Percentiles rank a stretch among this genome's conserved stretches.
These are phyloP conservation scores for Ascochyta clinopodiicola DNA, from an alignment of 2,329 filamentous ascomycete genomes.

Conservation along the genomic window DNA sequence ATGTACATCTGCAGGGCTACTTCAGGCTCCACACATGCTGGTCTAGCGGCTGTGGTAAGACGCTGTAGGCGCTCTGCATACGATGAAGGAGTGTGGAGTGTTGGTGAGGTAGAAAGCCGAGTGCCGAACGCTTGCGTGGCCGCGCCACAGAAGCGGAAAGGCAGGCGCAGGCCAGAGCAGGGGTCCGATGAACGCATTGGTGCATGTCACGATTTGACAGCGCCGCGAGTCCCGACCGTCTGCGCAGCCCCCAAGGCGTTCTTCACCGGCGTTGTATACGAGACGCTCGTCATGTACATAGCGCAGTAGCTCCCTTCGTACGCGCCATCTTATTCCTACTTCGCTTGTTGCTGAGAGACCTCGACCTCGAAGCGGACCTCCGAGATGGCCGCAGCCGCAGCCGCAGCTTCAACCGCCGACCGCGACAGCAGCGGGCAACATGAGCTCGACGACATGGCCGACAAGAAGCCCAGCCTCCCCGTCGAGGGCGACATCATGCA, in stretches of 20 bases:
- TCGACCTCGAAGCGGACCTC: constrained; percentile 22
- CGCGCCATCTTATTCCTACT: neutral
- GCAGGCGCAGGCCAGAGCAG: constrained; percentile 18
- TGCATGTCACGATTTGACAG: constrained; percentile 21
- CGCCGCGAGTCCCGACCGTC: constrained; percentile 25
- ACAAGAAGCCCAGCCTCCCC: constrained; percentile 50
- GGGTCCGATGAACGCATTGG: constrained; percentile 27
- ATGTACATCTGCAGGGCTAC: too few species aligned
- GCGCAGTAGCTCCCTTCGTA: neutral
- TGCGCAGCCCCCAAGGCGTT: constrained; percentile 17
- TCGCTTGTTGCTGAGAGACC: constrained; percentile 6
- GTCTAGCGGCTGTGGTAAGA: too few species aligned
- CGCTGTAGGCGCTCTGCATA: too few species aligned
- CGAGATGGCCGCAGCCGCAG: constrained; percentile 35
- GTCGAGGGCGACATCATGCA: constrained; percentile 91
- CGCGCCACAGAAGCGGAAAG: constrained; percentile 17
- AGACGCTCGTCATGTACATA: constrained; percentile 22
- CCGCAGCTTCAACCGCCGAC: constrained; percentile 4
- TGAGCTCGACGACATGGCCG: constrained; percentile 48
- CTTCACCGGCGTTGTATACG: constrained; percentile 5
- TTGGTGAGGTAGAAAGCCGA: neutral
- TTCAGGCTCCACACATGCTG: too few species aligned
- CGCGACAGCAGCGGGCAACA: constrained; percentile 37
- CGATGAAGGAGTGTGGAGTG: neutral
- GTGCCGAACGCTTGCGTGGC: constrained; percentile 13